Base-by-base conservation (phyloP, 2,329 filamentous ascomycete genomes). In the Trichoderma arundinaceum region DNA sequence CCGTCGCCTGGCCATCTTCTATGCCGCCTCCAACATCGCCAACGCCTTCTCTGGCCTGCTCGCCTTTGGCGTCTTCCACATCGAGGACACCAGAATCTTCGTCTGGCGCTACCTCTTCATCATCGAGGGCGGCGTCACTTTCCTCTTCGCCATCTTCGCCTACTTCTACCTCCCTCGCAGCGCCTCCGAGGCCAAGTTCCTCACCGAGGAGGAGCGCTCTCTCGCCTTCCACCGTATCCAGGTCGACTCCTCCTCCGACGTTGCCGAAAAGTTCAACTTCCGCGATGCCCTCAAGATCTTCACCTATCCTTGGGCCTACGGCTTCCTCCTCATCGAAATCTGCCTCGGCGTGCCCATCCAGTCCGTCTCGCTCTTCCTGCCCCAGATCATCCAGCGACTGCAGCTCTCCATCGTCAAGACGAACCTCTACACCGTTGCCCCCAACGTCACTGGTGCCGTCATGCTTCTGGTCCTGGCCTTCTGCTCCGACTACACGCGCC, bases 391-490 rank as follows among this genome's bases (percentile, higher is more conserved):
- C 17, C 74, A 77, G 66, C 77, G 83, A 4, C 75, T 87, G 1
- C 79, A 81, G 3, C 83, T 81, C 68, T 76, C 77, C 46, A 78
- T 80, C 2, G 77, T 86, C 70, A 84, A 82, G 74, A 93, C 91
- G 0, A 94, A 95, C 71, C 82, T 94, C 0, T 93, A 91, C 77
- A 94, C 91, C 0, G 91, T 94, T 0, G 92, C 91, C 0, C 92
- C 92, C 1, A 94, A 94, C 71, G 83, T 92, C 52, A 87, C 86
- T 0, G 92, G 91, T 1, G 90, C 91, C 0, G 84, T 85, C 1
- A 88, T 92, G 83, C 80, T 94, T 3, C 80, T 94, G 0, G 77
- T 93, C 13, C 80, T 94, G 0, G 91, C 90, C 0, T 94, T 92
- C 70, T 77, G 83, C 4, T 91, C 88, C 2, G 91, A 94, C 72